Evolutionary conservation across 192 early-diverging fungal species (phyloP), one percentile per base, ranked within the genome.

Genomic region (Backusella mclennaniae): DNA sequence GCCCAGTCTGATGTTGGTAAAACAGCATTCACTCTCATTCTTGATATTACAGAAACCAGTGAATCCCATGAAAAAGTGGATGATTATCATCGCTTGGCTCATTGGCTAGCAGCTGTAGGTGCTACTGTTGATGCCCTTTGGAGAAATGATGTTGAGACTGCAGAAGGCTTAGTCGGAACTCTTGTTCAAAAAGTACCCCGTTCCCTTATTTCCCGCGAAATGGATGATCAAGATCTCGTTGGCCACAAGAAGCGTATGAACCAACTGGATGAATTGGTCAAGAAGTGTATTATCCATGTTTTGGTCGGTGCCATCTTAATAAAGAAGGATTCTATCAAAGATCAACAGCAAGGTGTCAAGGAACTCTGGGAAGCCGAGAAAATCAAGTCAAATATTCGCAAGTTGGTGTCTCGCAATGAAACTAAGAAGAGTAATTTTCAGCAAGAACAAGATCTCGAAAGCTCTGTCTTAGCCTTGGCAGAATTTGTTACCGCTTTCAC

Each of bases 81-180:
- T 26, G 68, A 79, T 19, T 46, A 33, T 6, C 73, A 67, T 3
- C 69, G 26, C 17, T 23, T 79, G 35, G 67, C 69, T 46, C 72
- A 77, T 33, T 83, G 82, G 82, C 74, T 79, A 29, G 56, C 76
- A 31, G 49, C 79, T 14, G 66, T 79, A 21, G 82, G 82, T 19
- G 78, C 82, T 23, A 75, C 78, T 31, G 73, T 83, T 21, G 78
- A 83, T 72, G 78, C 77, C 19, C 33, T 83, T 11, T 83, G 82
- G 82, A 73, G 69, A 23, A 76, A 49, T 19, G 73, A 83, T 38
- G 15, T 71, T 15, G 46, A 59, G 29, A 41, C 67, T 3, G 76
- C 72, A 17, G 75, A 83, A 73, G 4, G 21, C 2, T 66, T 67
- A 3, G 66, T 80, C 1, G 56, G 26, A 6, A 31, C 66, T 14